These are phyloP conservation scores for Meripilus lineatus DNA, from an alignment of 1,284 basidiomycete genomes.

Conservation along the genomic window DNA sequence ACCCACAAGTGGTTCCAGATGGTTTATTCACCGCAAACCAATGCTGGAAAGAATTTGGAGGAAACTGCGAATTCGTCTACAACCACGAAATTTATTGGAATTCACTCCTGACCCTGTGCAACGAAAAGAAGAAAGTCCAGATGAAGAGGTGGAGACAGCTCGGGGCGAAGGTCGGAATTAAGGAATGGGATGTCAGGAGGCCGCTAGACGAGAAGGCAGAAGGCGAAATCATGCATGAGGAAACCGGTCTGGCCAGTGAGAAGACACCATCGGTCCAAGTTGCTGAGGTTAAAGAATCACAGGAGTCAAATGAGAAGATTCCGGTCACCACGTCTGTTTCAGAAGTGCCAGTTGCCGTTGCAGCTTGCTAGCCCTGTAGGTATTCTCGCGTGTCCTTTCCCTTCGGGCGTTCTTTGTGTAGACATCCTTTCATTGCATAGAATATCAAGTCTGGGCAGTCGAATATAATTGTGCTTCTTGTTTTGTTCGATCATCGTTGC, in stretches of 20 bases:
- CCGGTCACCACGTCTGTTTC: too few relatives aligned
- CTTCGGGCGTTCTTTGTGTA: too few relatives aligned
- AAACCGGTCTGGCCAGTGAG: background rate
- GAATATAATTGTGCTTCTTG: too few relatives aligned
- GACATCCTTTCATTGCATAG: too few relatives aligned
- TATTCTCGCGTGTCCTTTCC: too few relatives aligned
- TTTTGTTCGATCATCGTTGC: too few relatives aligned
- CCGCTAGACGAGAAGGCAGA: constrained; percentile 2
- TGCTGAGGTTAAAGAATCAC: background rate
- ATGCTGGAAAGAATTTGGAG: constrained; percentile 62
- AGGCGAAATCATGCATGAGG: background rate
- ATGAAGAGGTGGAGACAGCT: constrained; percentile 56
- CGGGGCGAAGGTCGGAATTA: constrained; percentile 61
- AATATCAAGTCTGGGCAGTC: too few relatives aligned
- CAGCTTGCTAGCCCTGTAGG: too few relatives aligned
- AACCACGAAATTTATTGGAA: constrained; percentile 74
- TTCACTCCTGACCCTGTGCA: constrained; percentile 51
- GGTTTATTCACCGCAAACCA: constrained; percentile 53
- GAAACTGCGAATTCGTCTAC: constrained; percentile 58
- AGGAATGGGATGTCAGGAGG: constrained; percentile 68
- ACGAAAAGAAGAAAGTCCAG: constrained; percentile 45
- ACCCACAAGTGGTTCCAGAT: constrained; percentile 57
- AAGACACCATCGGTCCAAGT: background rate
- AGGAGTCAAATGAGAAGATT: too few relatives aligned
- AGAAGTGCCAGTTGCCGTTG: too few relatives aligned